These are phyloP conservation scores for Takakia lepidozioides DNA, from an alignment of 225 moss, liverwort and hornwort genomes.

Conservation along the genomic window DNA sequence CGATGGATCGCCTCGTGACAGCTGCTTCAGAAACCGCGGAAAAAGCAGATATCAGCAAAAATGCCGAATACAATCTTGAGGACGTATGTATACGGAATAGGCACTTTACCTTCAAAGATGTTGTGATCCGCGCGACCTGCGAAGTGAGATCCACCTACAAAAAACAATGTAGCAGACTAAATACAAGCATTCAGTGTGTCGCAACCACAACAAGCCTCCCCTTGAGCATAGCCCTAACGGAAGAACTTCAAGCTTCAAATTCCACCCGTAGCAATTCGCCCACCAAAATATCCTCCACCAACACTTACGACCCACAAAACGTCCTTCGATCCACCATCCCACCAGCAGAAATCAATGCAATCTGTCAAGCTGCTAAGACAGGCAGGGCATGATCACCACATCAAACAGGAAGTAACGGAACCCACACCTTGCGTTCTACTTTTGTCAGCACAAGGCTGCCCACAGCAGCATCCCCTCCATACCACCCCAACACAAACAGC, in stretches of 20 bases:
- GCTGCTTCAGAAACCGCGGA: neutral
- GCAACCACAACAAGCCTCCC: no score
- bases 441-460: slow-evolving; percentile 17
- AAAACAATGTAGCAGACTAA: neutral
- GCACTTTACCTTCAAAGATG: slow-evolving; percentile 32
- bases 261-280: no score
- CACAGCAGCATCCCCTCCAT: no score
- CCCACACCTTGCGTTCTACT: slow-evolving; percentile 31
- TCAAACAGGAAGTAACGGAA: neutral
- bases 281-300: no score
- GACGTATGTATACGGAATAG: neutral
- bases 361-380: neutral
- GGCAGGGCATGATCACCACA: neutral
- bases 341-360: neutral
- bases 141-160: slow-evolving; percentile 68
- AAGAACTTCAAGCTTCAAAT: no score
- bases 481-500: no score
- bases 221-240: no score
- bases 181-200: neutral
- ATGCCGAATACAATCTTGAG: no score
- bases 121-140: slow-evolving; percentile 60
- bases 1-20: neutral
- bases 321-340: no score
- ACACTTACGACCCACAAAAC: no score
- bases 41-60: neutral